Conservation (phyloP, 1,139 yeast genomes). For the Geotrichum europaeum region DNA sequence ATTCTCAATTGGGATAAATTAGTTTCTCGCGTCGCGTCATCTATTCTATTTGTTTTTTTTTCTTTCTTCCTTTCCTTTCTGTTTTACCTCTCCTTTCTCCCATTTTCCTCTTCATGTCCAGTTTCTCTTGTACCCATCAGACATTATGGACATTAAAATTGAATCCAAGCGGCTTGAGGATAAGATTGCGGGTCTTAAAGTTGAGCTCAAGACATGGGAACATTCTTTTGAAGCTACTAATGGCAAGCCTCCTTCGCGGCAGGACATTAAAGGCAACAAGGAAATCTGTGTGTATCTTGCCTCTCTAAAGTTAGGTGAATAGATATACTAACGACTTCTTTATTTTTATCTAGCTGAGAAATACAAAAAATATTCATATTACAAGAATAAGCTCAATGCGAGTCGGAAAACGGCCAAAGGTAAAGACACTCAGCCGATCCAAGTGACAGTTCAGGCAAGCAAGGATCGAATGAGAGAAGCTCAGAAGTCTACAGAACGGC, state of each 20-base stretch:
- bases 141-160: background rate
- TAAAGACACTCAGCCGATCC: background rate
- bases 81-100: background rate
- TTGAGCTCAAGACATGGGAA: conserved; percentile 61
- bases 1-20: background rate
- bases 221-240: conserved; percentile 40
- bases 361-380: conserved; percentile 40
- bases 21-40: background rate
- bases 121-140: background rate
- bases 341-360: conserved; percentile 19
- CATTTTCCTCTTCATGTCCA: background rate
- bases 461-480: background rate
- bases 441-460: conserved; percentile 8
- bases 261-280: conserved; percentile 47
- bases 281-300: conserved; percentile 33
- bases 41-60: background rate
- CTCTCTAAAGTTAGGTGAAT: background rate
- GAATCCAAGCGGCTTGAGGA: background rate
- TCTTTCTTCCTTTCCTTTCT: background rate
- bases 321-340: background rate
- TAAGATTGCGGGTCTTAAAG: conserved; percentile 25
- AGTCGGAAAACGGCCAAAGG: background rate
- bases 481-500: background rate
- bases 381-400: conserved; percentile 3
- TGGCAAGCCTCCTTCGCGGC: conserved; percentile 47